Conservation (phyloP, 2,329 filamentous ascomycete species). For the Diaporthe sp. region DNA sequence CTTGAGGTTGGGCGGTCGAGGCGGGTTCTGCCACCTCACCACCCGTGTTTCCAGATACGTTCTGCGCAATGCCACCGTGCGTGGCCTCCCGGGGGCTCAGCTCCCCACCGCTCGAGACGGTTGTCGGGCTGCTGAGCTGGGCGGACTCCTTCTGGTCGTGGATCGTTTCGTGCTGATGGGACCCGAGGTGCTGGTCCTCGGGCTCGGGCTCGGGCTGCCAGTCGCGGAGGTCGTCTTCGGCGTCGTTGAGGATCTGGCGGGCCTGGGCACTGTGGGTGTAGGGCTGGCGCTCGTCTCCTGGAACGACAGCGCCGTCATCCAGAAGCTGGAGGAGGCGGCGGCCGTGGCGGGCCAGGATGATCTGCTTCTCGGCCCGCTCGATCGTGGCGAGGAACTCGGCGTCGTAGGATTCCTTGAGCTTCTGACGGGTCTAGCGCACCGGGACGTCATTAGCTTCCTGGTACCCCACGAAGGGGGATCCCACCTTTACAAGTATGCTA, state of each 20-base stretch:
- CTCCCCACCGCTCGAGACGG: constrained; percentile 14
- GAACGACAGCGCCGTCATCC: constrained; percentile 90
- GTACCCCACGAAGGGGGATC: not conserved
- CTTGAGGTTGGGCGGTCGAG: constrained; percentile 35
- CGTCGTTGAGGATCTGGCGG: constrained; percentile 90
- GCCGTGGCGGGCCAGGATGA: constrained; percentile 92
- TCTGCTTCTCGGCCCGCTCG: constrained; percentile 96
- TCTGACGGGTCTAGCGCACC: constrained; percentile 83
- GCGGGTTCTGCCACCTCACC: constrained; percentile 25
- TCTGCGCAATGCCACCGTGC: not conserved
- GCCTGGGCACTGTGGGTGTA: constrained; percentile 79
- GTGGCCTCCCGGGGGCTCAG: constrained; percentile 5
- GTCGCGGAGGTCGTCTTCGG: constrained; percentile 86
- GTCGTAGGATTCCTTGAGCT: constrained; percentile 95
- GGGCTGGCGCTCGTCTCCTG: constrained; percentile 80
- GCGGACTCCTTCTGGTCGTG: constrained; percentile 2
- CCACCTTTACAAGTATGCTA: not conserved
- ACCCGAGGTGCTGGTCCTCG: constrained; percentile 49
- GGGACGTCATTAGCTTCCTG: constrained; percentile 9
- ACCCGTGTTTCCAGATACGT: not conserved
- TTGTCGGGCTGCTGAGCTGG: constrained; percentile 32
- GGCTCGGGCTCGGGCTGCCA: constrained; percentile 71
- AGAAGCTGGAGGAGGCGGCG: constrained; percentile 86
- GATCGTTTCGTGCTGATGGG: constrained; percentile 16
- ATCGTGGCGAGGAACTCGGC: constrained; percentile 91